phyloP scores from a whole-genome alignment of 257 asterid genomes.

The Ligustrum vulgare region DNA sequence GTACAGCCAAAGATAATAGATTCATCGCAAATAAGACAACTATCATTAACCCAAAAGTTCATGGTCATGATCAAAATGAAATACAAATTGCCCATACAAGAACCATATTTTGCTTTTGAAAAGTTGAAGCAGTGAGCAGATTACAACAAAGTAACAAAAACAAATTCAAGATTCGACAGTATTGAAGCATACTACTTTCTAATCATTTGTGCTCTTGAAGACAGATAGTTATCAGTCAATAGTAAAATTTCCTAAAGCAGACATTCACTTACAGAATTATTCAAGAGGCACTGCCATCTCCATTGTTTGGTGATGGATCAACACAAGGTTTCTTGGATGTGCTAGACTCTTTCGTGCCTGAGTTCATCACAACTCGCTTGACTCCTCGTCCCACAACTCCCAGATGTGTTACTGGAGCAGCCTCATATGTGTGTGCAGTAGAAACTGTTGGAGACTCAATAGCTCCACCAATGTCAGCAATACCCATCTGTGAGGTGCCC shows the following conservation, averaged over 20 bases:
- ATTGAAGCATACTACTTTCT: background rate
- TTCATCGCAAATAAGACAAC: background rate
- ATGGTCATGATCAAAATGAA: background rate
- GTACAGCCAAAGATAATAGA: too few relatives aligned
- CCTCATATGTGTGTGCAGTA: slow-evolving; percentile 61
- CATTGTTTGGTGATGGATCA: slow-evolving; percentile 50
- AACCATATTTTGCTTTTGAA: background rate
- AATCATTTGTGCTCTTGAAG: background rate
- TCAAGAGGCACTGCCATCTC: slow-evolving; percentile 50
- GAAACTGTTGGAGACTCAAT: slow-evolving; percentile 57
- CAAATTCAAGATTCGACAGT: background rate
- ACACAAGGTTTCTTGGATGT: slow-evolving; percentile 59
- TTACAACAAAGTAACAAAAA: background rate
- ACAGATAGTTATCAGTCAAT: background rate
- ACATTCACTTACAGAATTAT: slow-evolving; percentile 9
- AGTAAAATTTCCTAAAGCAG: background rate
- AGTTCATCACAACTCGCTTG: slow-evolving; percentile 69
- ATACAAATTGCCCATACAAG: background rate
- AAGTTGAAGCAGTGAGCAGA: background rate
- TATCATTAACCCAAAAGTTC: background rate
- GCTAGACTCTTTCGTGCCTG: slow-evolving; percentile 40
- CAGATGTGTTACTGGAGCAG: slow-evolving; percentile 71
- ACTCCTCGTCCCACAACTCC: slow-evolving; percentile 99
- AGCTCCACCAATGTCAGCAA: slow-evolving; percentile 40
- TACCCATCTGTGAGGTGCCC: slow-evolving; percentile 54